These are phyloP conservation scores for Aspergillus jensenii DNA, from an alignment of 2,329 filamentous ascomycete genomes.

Conservation along the genomic window DNA sequence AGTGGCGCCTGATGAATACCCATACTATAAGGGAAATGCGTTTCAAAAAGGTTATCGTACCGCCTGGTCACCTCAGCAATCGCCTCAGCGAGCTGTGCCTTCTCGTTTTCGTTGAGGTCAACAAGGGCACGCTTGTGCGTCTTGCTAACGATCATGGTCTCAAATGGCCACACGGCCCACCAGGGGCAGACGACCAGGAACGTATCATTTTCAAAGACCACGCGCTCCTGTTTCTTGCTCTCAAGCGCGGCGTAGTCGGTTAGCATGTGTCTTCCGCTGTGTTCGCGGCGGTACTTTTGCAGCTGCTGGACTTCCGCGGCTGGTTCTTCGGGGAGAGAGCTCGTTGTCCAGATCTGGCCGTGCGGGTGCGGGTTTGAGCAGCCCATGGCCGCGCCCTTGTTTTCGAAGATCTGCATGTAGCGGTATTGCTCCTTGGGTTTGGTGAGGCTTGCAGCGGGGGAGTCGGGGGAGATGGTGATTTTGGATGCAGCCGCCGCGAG, in stretches of 20 bases:
- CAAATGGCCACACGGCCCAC: conserved; percentile 98
- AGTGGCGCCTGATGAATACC: conserved; percentile 95
- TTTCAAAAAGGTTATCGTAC: conserved; percentile 97
- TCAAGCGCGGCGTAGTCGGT: conserved; percentile 86
- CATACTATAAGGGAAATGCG: conserved; percentile 94
- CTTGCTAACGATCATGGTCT: conserved; percentile 85
- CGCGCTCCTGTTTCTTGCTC: conserved; percentile 74
- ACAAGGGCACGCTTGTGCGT: conserved; percentile 80
- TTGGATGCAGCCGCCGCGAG: conserved; percentile 52
- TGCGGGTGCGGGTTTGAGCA: conserved; percentile 98
- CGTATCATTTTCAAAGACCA: conserved; percentile 81
- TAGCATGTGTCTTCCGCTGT: conserved; percentile 73
- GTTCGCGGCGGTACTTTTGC: conserved; percentile 71
- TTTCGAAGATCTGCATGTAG: conserved; percentile 99
- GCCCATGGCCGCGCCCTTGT: conserved; percentile 96
- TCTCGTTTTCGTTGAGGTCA: conserved; percentile 73
- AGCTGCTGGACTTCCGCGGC: conserved; percentile 75
- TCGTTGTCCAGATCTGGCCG: conserved; percentile 95
- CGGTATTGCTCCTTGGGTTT: conserved; percentile 74
- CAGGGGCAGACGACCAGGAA: conserved; percentile 92
- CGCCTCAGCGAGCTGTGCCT: conserved; percentile 72
- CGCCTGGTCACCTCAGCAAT: conserved; percentile 85
- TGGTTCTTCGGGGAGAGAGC: conserved; percentile 85
- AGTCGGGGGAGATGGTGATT: conserved; percentile 49
- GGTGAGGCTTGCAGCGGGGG: conserved; percentile 45